These are phyloP conservation scores for Fagus sylvatica DNA, from an alignment of 306 rosid genomes.

Conservation along the genomic window DNA sequence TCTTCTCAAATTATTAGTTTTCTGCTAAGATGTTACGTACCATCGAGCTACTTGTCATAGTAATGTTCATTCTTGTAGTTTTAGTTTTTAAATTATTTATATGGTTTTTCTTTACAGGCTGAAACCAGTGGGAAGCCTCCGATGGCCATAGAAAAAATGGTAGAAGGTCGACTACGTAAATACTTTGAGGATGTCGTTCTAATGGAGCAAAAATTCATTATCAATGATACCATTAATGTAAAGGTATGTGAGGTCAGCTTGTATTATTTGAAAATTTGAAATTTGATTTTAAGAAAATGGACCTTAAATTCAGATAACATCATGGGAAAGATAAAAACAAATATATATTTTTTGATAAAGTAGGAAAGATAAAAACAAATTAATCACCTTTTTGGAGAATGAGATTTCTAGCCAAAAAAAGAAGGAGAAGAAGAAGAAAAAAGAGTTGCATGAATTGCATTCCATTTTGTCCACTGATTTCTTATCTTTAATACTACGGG, in stretches of 20 bases:
- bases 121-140: constrained; percentile 78
- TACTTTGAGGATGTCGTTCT: constrained; percentile 91
- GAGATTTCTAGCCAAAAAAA: too few species aligned
- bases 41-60: too few species aligned
- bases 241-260: constrained; percentile 51
- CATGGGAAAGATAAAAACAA: background rate
- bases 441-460: too few species aligned
- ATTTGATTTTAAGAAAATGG: background rate
- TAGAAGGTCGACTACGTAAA: constrained; percentile 90
- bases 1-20: background rate
- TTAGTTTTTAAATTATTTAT: background rate
- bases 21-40: background rate
- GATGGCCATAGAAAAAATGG: constrained; percentile 91
- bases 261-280: background rate
- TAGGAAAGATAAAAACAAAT: background rate
- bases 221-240: constrained; percentile 63
- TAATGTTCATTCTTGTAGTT: background rate
- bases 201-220: constrained; percentile 81
- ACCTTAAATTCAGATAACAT: background rate
- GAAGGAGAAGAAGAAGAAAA: too few species aligned
- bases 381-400: background rate
- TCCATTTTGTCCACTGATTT: too few species aligned
- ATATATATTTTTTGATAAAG: background rate
- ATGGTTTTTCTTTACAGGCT: constrained; percentile 59
- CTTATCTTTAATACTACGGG: too few species aligned